Evolutionary conservation across 768 basidiomycete genomes (phyloP), one percentile per base, ranked within the genome.

Genomic region (Rickenella mellea): DNA sequence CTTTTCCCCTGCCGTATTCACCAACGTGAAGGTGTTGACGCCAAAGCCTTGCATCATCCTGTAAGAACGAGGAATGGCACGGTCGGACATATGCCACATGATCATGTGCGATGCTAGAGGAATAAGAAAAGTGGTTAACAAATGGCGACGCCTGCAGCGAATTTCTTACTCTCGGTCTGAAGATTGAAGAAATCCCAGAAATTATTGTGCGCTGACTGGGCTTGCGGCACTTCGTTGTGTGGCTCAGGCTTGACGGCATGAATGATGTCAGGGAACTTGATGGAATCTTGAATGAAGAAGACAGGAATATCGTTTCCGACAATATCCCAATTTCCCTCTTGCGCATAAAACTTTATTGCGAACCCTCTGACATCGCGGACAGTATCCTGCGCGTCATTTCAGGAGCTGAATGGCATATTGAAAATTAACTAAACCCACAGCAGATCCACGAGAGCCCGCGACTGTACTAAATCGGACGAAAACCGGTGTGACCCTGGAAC

Each of bases 31-130:
- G 0, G 88, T 87, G 60, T 94, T 90, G 36, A 93, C 86, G 2
- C 85, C 83, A 40, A 87, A 85, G 6, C 82, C 91, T 63, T 90
- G 85, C 78, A 93, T 86, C 80, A 84, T 88, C 42, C 89, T 75
- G 59, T 67, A 83, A 5, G 87, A 89, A 15, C 89, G 79, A 11
- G 90, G 91, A 45, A 94, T 78, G 3, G 71, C 77, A 51, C 89
- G 77, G 57, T 93, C 90, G 9, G 83, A 86, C 74, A 93, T 79
- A 27, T 67, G 69, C 88, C 89, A 93, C 73, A 84, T 77, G 8
- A 82, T 61, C 80, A 83, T 84, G 49, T 85, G 80, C 1, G 79
- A 68, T 19, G 78, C 77, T 73, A 40, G 15, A 21, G 40, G 20
- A 4, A 20, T 11, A 10, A 28, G 12, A 25, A 7, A 22, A 10